Evolutionary conservation across 129 eudicot genomes (phyloP).

Genomic region (Flaveria ramosissima): DNA sequence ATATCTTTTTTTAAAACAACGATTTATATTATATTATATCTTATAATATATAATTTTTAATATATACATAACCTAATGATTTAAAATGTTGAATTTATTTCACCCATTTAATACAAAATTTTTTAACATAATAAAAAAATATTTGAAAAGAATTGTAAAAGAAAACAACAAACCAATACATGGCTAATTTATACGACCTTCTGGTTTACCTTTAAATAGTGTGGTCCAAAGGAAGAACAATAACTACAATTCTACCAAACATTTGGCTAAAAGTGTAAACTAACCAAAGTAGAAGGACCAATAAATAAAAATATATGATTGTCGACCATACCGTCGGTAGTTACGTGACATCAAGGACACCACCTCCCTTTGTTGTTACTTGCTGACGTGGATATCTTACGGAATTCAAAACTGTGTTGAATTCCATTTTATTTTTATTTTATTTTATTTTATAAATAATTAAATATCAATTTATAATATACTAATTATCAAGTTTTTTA

Average conservation of each 20-base stretch:
- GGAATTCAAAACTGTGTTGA: not conserved
- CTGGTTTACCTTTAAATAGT: not conserved
- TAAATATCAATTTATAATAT: not conserved
- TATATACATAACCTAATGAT: too few relatives aligned
- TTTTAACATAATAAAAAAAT: too few relatives aligned
- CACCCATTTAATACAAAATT: too few relatives aligned
- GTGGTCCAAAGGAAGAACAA: not conserved
- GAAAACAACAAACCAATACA: too few relatives aligned
- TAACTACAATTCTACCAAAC: not conserved
- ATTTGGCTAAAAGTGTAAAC: not conserved
- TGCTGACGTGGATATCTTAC: constrained; percentile 1
- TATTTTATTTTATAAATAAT: not conserved
- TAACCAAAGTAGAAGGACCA: not conserved
- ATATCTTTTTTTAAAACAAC: too few relatives aligned
- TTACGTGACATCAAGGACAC: constrained; percentile 3
- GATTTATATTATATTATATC: too few relatives aligned
- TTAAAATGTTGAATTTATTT: too few relatives aligned
- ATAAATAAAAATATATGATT: not conserved
- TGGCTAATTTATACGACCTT: too few relatives aligned
- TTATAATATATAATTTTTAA: too few relatives aligned
- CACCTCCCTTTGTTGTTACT: constrained; percentile 1
- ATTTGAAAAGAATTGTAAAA: too few relatives aligned
- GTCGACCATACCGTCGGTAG: constrained; percentile 12
- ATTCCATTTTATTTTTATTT: not conserved
- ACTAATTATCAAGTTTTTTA: too few relatives aligned